phyloP scores from a whole-genome alignment of 2,329 filamentous ascomycete genomes.

The Cladosporium sp. region DNA sequence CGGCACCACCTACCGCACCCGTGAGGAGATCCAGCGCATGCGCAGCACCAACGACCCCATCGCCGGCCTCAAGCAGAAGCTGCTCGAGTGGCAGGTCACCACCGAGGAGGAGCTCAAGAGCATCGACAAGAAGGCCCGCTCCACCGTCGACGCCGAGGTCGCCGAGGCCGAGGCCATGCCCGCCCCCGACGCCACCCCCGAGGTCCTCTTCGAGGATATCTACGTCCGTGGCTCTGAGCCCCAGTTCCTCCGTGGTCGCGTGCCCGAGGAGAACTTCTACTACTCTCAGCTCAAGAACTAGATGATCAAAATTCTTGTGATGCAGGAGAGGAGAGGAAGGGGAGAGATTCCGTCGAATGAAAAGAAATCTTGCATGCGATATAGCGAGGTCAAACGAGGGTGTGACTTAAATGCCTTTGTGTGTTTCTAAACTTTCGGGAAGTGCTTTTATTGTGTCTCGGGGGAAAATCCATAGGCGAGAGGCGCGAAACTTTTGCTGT shows the following conservation, averaged over 20 bases:
- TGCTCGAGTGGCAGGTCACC: conserved; percentile 90
- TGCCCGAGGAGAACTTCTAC: conserved; percentile 89
- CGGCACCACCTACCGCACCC: conserved; percentile 95
- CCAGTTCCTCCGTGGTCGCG: conserved; percentile 79
- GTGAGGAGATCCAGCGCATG: conserved; percentile 99
- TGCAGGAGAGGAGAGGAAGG: too few relatives aligned
- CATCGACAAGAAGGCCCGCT: conserved; percentile 90
- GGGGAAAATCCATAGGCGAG: too few relatives aligned
- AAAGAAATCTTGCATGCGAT: background rate
- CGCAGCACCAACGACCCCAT: conserved; percentile 98
- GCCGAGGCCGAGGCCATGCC: conserved; percentile 85
- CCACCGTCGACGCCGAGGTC: conserved; percentile 83
- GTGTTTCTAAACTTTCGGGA: too few relatives aligned
- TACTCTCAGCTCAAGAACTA: conserved; percentile 37
- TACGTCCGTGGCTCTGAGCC: conserved; percentile 88
- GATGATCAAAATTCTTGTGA: too few relatives aligned
- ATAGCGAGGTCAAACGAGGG: background rate
- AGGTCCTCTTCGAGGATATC: conserved; percentile 94
- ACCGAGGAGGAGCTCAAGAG: conserved; percentile 93
- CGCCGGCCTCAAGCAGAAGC: conserved; percentile 95
- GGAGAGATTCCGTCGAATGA: too few relatives aligned
- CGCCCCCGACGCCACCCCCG: conserved; percentile 68
- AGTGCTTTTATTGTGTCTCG: too few relatives aligned
- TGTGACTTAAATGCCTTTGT: too few relatives aligned
- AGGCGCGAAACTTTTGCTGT: too few relatives aligned